A percentile compares a stretch with the other conserved stretches of the same genome.
phyloP scores from a whole-genome alignment of 2,329 filamentous ascomycete species.

The Thielaviopsis populi region DNA sequence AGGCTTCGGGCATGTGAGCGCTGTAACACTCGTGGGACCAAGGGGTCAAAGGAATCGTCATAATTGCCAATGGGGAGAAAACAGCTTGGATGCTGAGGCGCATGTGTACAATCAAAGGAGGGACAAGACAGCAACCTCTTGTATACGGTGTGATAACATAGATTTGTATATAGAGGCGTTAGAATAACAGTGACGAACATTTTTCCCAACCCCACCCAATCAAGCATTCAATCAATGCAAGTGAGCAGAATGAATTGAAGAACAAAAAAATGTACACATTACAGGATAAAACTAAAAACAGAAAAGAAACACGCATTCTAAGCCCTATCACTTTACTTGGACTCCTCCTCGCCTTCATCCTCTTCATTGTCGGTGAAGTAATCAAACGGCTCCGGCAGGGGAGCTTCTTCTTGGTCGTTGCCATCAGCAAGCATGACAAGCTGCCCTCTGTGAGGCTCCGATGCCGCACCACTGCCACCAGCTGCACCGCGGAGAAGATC shows the following conservation, averaged over 20 bases:
- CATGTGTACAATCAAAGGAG: no score
- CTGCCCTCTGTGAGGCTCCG: neutral
- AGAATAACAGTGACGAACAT: neutral
- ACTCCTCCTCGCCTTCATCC: constrained; percentile 21
- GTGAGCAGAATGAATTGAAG: neutral
- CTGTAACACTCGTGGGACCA: constrained; percentile 17
- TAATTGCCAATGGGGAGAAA: neutral
- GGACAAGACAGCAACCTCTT: neutral
- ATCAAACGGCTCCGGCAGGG: constrained; percentile 57
- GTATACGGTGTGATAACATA: neutral
- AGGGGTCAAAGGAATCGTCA: neutral
- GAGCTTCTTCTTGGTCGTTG: constrained; percentile 58
- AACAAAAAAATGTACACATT: neutral
- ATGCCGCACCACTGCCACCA: neutral
- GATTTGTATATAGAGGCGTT: constrained; percentile 1
- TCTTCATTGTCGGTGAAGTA: constrained; percentile 56
- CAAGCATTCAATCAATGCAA: neutral
- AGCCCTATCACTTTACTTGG: neutral
- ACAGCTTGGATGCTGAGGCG: no score
- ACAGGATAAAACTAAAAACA: neutral
- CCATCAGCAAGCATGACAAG: constrained; percentile 64
- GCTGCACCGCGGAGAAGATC: constrained; percentile 10
- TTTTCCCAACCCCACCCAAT: neutral
- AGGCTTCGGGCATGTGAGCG: constrained; percentile 31
- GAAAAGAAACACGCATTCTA: neutral